Conservation (phyloP, 805 yeast species). For the Peterozyma toletana region DNA sequence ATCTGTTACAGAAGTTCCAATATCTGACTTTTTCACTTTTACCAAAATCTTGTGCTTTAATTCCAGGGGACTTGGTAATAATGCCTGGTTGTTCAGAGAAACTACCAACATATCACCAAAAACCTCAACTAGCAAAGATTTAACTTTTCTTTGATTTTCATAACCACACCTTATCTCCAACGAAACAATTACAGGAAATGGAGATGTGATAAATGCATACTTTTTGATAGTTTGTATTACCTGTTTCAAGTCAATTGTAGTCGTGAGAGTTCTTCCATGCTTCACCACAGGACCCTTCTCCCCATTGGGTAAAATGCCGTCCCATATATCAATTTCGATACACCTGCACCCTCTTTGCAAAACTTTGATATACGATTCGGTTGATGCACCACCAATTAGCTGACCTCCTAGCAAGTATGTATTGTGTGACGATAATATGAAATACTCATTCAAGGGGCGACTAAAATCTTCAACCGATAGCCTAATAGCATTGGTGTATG, state of each 20-base stretch:
- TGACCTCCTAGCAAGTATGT: conserved; percentile 88
- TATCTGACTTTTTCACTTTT: conserved; percentile 62
- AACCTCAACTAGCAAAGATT: conserved; percentile 40
- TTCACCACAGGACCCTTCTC: conserved; percentile 73
- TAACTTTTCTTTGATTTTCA: conserved; percentile 59
- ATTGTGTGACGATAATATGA: conserved; percentile 89
- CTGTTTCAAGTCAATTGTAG: conserved; percentile 58
- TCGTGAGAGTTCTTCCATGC: conserved; percentile 83
- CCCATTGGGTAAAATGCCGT: conserved; percentile 40
- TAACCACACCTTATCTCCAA: conserved; percentile 75
- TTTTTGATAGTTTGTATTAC: conserved; percentile 71
- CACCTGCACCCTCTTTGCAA: conserved; percentile 91
- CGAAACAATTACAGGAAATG: conserved; percentile 79
- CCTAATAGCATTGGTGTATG: conserved; percentile 17
- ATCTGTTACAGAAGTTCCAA: conserved; percentile 14
- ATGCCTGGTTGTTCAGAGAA: conserved; percentile 13
- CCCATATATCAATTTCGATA: conserved; percentile 96
- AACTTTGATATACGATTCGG: conserved; percentile 82
- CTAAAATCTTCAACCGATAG: conserved; percentile 32
- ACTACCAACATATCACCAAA: conserved; percentile 53
- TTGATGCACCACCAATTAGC: conserved; percentile 77
- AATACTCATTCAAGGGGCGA: conserved; percentile 78
- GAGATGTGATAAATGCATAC: conserved; percentile 83
- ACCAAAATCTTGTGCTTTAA: conserved; percentile 66
- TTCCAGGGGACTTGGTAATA: conserved; percentile 67